These are phyloP conservation scores for Boletus reticulatus DNA, from an alignment of 768 basidiomycete genomes.

Conservation along the genomic window DNA sequence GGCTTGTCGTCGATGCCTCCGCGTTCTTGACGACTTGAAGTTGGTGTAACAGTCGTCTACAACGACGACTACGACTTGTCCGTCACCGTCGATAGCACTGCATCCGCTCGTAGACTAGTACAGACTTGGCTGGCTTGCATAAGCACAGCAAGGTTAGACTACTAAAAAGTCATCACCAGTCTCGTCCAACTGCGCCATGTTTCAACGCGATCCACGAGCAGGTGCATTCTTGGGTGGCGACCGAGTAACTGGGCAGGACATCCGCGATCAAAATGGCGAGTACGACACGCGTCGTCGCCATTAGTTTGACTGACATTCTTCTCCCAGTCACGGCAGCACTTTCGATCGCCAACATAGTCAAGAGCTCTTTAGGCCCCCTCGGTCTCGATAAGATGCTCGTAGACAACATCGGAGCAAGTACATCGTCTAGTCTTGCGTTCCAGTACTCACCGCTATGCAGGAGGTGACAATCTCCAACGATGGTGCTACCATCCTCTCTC, in stretches of 20 bases:
- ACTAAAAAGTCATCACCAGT: not conserved
- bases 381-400: conserved; percentile 98
- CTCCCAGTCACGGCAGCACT: conserved; percentile 85
- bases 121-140: conserved; percentile 14
- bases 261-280: conserved; percentile 94
- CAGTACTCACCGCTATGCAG: conserved; percentile 39
- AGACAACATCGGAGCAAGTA: conserved; percentile 90
- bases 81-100: not conserved
- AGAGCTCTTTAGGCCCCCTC: conserved; percentile 92
- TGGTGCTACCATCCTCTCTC: conserved; percentile 95
- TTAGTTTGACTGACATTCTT: not conserved
- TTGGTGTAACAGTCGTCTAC: conserved; percentile 3
- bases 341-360: conserved; percentile 96
- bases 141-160: conserved; percentile 8
- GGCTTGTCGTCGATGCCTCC: not conserved
- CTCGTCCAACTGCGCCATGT: conserved; percentile 45
- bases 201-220: conserved; percentile 88
- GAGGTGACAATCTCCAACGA: conserved; percentile 99
- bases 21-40: not conserved
- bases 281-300: not conserved
- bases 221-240: conserved; percentile 94
- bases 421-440: not conserved
- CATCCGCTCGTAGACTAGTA: not conserved
- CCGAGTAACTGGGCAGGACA: conserved; percentile 91
- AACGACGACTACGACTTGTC: not conserved